These are phyloP conservation scores for Xylariaceae sp. DNA, from an alignment of 2,329 filamentous ascomycete genomes.

Conservation along the genomic window DNA sequence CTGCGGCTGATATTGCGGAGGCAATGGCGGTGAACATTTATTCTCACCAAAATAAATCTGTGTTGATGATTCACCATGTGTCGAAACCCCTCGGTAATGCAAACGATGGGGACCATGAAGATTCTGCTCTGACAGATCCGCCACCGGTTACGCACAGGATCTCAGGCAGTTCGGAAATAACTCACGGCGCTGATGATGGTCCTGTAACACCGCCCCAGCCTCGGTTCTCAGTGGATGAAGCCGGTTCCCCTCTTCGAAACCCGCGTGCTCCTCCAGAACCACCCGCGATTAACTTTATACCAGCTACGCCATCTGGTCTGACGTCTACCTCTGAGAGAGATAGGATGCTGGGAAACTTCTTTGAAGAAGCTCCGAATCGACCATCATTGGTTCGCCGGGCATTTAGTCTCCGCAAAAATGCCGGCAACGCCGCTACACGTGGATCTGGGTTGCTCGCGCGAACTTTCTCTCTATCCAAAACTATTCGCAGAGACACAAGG, in stretches of 20 bases:
- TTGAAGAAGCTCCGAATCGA: slow-evolving; percentile 45
- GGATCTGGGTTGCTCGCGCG: slow-evolving; percentile 44
- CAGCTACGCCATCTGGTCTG: slow-evolving; percentile 57
- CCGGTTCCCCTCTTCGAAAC: slow-evolving; percentile 60
- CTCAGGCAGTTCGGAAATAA: slow-evolving; percentile 34
- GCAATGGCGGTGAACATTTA: slow-evolving; percentile 59
- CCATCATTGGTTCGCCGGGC: slow-evolving; percentile 54
- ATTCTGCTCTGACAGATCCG: slow-evolving; percentile 20
- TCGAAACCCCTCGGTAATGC: slow-evolving; percentile 47
- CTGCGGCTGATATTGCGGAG: slow-evolving; percentile 57
- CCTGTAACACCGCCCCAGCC: slow-evolving; percentile 53
- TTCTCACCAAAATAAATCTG: slow-evolving; percentile 60
- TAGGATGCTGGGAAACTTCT: slow-evolving; percentile 51
- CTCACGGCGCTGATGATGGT: slow-evolving; percentile 38
- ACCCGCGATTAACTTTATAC: slow-evolving; percentile 55
- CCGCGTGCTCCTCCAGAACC: slow-evolving; percentile 55
- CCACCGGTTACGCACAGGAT: slow-evolving; percentile 13
- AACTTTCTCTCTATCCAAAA: slow-evolving; percentile 51
- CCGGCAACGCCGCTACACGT: slow-evolving; percentile 40
- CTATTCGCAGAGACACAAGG: slow-evolving; percentile 32
- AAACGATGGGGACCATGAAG: slow-evolving; percentile 33
- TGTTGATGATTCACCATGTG: slow-evolving; percentile 57
- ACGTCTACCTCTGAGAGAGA: slow-evolving; percentile 53
- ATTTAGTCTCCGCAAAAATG: slow-evolving; percentile 47
- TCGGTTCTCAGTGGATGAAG: slow-evolving; percentile 46